Base-by-base conservation (phyloP, 1,139 yeast species). In the Candida frijolesensis region DNA sequence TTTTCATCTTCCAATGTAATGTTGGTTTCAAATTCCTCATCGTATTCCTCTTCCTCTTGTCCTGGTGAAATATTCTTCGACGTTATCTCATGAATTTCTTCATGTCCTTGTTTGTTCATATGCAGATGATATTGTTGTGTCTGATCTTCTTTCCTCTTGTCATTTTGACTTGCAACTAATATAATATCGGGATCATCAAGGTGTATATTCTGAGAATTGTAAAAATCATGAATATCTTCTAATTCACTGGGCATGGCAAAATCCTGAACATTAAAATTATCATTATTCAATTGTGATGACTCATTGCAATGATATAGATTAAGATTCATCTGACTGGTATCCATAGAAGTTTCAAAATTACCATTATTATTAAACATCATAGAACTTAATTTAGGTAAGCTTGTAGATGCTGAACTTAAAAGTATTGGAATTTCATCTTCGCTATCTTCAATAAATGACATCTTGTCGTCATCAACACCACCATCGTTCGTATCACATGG, bases 371-470 rank as follows among this genome's bases (percentile, higher is more conserved):
- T 38, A 25, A 38, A 38, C 45, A 41, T 27, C 34, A 33, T 44
- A 3, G 52, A 25, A 15, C 47, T 46, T 35, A 49, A 33, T n/a
- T 33, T 38, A 8, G 39, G 46, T 42, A 49, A 18, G 30, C 43
- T 45, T 7, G 35, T 35, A 14, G 41, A 16, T 40, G 16, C 22
- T 2, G 46, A 43, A 34, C 46, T 42, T 9, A 47, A 33, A 37
- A 44, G 22, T 6, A 46, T 25, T 2, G 51, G 46, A 9, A 48
- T 16, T 45, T 57, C 60, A 6, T 55, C 60, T 46, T 57, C 60
- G 40, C 60, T 57, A 44, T 57, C 60, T 18, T 53, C 57, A 12
- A 57, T 19, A 29, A 44, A 48, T 5, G 53, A 43, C 29, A 33
- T 6, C 16, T 55, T 55, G 10, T 49, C 44, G 12, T 49, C 44